Percentiles rank a stretch among this genome's conserved stretches.
Conservation (phyloP, 1,139 yeast genomes). For the Taphrina communis region DNA sequence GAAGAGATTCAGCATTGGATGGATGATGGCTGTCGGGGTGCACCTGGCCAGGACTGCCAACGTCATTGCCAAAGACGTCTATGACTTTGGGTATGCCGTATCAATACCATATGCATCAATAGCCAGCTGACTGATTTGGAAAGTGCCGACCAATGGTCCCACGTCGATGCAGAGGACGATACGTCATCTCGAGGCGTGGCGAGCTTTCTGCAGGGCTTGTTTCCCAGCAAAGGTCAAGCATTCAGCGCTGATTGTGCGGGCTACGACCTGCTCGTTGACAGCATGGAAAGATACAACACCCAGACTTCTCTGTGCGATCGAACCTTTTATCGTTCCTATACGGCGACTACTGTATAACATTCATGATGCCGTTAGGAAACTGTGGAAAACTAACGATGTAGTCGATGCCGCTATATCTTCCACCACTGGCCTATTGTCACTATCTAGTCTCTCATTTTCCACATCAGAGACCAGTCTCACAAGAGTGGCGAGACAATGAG, state of each 20-base stretch:
- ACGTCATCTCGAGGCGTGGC: slow-evolving; percentile 4
- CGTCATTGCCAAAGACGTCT: slow-evolving; percentile 24
- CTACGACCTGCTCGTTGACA: slow-evolving; percentile 26
- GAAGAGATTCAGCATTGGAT: slow-evolving; percentile 26
- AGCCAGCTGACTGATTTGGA: neutral
- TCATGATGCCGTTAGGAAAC: no score
- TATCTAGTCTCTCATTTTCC: slow-evolving; percentile 23
- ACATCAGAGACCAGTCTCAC: neutral
- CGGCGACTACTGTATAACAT: slow-evolving; percentile 23
- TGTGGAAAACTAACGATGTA: neutral
- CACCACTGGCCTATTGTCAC: slow-evolving; percentile 34
- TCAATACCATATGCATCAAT: neutral
- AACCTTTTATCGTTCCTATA: slow-evolving; percentile 33
- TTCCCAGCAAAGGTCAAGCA: slow-evolving; percentile 12
- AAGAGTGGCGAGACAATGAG: slow-evolving; percentile 36
- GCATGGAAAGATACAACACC: slow-evolving; percentile 25
- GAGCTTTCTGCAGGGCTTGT: neutral
- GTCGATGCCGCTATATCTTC: slow-evolving; percentile 21
- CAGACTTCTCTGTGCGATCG: neutral
- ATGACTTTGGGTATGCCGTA: slow-evolving; percentile 26
- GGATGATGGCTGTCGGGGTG: slow-evolving; percentile 33
- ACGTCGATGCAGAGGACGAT: neutral
- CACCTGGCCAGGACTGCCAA: slow-evolving; percentile 37
- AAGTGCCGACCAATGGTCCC: slow-evolving; percentile 14
- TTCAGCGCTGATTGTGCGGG: slow-evolving; percentile 33